These are phyloP conservation scores for Populus simonii DNA, from an alignment of 345 rosid species.

Conservation along the genomic window DNA sequence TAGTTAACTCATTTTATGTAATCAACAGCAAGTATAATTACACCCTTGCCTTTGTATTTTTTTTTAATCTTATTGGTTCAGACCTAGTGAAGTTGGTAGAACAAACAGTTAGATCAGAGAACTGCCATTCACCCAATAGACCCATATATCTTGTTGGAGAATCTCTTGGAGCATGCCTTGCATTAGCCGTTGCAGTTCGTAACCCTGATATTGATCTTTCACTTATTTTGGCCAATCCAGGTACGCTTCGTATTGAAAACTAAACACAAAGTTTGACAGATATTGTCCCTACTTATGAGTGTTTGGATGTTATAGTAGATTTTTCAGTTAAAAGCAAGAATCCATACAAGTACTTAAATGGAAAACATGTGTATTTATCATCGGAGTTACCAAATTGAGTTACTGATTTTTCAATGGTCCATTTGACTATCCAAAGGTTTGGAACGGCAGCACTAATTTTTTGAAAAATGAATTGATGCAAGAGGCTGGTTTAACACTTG, in stretches of 20 bases:
- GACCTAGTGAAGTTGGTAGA: slow-evolving; percentile 64
- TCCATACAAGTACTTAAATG: no score
- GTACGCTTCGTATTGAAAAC: slow-evolving; percentile 21
- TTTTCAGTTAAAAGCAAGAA: no score
- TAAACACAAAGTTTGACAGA: background rate
- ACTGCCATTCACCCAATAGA: slow-evolving; percentile 36
- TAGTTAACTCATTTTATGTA: background rate
- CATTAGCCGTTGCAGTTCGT: slow-evolving; percentile 62
- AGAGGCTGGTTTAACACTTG: no score
- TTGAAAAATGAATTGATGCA: no score
- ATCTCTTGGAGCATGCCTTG: slow-evolving; percentile 77
- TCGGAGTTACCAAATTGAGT: no score
- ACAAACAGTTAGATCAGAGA: slow-evolving; percentile 44
- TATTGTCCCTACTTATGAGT: no score
- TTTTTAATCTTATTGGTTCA: slow-evolving; percentile 22
- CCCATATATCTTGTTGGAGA: slow-evolving; percentile 86
- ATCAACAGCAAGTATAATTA: background rate
- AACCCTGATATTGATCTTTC: slow-evolving; percentile 63
- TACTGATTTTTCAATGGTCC: no score
- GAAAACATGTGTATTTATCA: no score
- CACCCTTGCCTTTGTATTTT: background rate
- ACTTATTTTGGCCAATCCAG: slow-evolving; percentile 72
- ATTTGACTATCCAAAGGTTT: no score
- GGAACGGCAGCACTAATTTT: no score
- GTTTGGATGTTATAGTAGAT: no score